Conservation (phyloP, 331 rosid genomes). For the Spiraea crenata region DNA sequence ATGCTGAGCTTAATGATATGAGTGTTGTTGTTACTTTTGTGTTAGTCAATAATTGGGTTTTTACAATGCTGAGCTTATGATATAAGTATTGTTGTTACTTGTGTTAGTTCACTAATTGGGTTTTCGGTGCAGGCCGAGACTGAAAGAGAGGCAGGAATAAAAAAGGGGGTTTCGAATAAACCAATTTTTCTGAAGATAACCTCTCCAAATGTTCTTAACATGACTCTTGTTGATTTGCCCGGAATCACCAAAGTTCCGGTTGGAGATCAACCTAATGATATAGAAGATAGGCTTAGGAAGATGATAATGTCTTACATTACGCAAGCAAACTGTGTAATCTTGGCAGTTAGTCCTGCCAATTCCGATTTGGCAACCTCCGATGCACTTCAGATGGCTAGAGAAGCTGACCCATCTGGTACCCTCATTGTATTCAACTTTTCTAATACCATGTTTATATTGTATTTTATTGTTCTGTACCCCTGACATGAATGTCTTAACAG, state of each 20-base stretch:
- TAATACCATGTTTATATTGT: background rate
- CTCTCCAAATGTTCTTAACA: constrained; percentile 41
- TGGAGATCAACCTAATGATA: constrained; percentile 45
- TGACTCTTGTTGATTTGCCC: constrained; percentile 44
- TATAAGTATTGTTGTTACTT: background rate
- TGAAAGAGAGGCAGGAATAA: constrained; percentile 33
- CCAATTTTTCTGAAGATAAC: constrained; percentile 39
- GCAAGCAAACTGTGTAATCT: constrained; percentile 30
- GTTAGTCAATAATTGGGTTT: too few species aligned
- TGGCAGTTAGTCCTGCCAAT: constrained; percentile 47
- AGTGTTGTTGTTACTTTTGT: too few species aligned
- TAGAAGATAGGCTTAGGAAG: constrained; percentile 39
- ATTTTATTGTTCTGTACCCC: background rate
- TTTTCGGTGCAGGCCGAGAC: constrained; percentile 31
- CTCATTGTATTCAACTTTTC: background rate
- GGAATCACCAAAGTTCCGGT: constrained; percentile 46
- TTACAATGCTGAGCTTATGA: too few species aligned
- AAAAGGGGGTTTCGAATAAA: constrained; percentile 38
- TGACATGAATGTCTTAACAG: constrained; percentile 20
- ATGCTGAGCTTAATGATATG: too few species aligned
- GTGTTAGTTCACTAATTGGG: background rate
- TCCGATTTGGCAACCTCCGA: constrained; percentile 46
- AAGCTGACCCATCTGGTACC: constrained; percentile 42
- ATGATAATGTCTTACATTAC: constrained; percentile 36
- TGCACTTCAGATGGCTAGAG: constrained; percentile 43